phyloP scores from a whole-genome alignment of 495 filamentous ascomycete species.

The Penicillium waksmanii region DNA sequence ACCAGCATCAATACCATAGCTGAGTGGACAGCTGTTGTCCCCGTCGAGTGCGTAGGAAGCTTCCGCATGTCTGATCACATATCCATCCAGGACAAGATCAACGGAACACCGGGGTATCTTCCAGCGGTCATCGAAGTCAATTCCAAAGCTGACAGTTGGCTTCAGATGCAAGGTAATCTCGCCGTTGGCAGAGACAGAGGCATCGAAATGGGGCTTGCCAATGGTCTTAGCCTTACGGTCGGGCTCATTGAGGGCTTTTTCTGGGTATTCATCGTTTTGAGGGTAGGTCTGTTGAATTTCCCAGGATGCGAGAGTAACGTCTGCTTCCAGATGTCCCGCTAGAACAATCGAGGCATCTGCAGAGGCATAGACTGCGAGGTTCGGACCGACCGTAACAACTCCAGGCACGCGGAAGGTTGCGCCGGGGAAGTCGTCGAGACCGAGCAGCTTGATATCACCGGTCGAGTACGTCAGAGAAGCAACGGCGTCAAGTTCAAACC shows the following conservation, averaged over 20 bases:
- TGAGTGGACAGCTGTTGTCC: conserved; percentile 27
- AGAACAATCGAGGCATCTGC: conserved; percentile 22
- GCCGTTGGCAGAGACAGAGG: conserved; percentile 14
- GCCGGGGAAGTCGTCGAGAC: conserved; percentile 24
- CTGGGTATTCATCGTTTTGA: conserved; percentile 9
- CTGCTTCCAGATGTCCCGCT: conserved; percentile 18
- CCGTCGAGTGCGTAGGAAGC: conserved; percentile 6
- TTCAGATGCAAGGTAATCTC: conserved; percentile 15
- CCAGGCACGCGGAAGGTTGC: conserved; percentile 38
- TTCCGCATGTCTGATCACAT: conserved; percentile 17
- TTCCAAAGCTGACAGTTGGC: conserved; percentile 31
- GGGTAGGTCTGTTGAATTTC: conserved; percentile 27
- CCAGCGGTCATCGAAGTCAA: conserved; percentile 28
- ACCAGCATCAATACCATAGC: conserved; percentile 31
- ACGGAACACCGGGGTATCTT: conserved; percentile 21
- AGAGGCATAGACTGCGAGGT: conserved; percentile 28
- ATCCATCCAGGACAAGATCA: conserved; percentile 27
- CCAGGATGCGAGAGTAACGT: conserved; percentile 21
- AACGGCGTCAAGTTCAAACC: conserved; percentile 29
- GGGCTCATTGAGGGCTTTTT: conserved; percentile 14
- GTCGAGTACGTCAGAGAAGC: conserved; percentile 7
- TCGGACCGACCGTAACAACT: conserved; percentile 39
- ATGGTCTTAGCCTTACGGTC: conserved; percentile 17
- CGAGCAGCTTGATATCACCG: conserved; percentile 15
- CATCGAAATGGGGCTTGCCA: conserved; percentile 16